A percentile compares a stretch with the other conserved stretches of the same genome.
phyloP scores from a whole-genome alignment of 441 rosid genomes.

The Populus trichocarpa region DNA sequence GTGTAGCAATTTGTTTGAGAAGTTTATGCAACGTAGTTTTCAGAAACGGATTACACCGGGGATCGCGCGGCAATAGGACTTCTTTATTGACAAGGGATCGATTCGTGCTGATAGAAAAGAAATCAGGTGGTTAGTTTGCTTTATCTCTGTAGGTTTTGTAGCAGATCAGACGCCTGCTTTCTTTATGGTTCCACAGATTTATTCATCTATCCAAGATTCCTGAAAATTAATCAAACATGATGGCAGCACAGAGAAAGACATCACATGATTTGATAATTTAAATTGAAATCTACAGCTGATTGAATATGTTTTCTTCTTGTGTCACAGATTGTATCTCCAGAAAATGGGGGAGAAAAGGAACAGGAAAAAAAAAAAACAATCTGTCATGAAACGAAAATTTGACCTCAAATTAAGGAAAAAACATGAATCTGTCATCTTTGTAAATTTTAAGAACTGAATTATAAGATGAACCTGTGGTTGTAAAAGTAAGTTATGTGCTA shows the following conservation, averaged over 20 bases:
- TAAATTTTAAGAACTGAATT: background rate
- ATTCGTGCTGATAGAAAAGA: too few relatives aligned
- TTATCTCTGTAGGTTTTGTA: too few relatives aligned
- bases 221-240: background rate
- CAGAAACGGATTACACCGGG: background rate
- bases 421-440: constrained; percentile 10
- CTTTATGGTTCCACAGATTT: too few relatives aligned
- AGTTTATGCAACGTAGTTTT: background rate
- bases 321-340: too few relatives aligned
- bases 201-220: background rate
- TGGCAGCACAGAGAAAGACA: background rate
- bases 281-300: background rate
- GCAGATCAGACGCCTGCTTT: too few relatives aligned
- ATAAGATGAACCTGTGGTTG: constrained; percentile 7
- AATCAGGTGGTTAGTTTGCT: too few relatives aligned
- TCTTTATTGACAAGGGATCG: background rate
- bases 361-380: too few relatives aligned
- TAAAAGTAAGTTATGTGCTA: constrained; percentile 7
- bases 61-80: background rate
- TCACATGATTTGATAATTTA: background rate
- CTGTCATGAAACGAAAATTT: background rate
- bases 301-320: background rate
- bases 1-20: background rate
- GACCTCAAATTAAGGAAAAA: constrained; percentile 1
- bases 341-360: background rate